Base-by-base conservation (phyloP, 129 eudicot species). In the Lactuca saligna region DNA sequence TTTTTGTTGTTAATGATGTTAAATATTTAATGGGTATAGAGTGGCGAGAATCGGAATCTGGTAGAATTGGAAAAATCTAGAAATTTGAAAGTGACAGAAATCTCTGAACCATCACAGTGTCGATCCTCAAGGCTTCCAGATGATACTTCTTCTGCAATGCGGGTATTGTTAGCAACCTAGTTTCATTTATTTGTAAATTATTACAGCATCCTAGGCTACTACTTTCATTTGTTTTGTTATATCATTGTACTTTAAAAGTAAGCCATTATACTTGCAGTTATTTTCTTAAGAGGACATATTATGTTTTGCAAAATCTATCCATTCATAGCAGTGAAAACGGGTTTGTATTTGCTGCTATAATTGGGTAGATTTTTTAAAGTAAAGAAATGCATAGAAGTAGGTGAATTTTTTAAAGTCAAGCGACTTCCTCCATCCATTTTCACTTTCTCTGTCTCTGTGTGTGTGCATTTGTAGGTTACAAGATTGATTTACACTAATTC, bases 401-500 rank as follows among this genome's bases (percentile, higher is more conserved):
- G n/a, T 39, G 44, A 4, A 39, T 39, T 1, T 39, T 6, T 6
- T 1, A 39, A 39, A 39, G 10, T 39, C 8, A 39, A 7, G 44
- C 1, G 44, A 7, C 44, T 39, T 38, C 0, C 9, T 39, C 44
- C 9, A 2, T 11, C 7, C 44, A 39, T 39, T 39, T 39, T 20
- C 20, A 0, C 20, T 20, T 1, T 20, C 20, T 20, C 20, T 20
- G 0, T 20, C 20, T 25, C 29, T 25, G 2, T 25, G 15, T 65
- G 20, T 46, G 15, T 25, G 38, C 48, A 66, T 75, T 75, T 75
- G 57, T 69, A 88, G 96, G 85, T 88, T 57, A 65, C 91, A 58
- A 85, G 91, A 68, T 77, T 88, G 78, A 81, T 88, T 15, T 88
- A 88, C 72, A 88, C 87, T 17, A 88, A 88, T 72, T 81, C 92